These are phyloP conservation scores for Malbranchea zuffiana DNA, from an alignment of 2,329 filamentous ascomycete species.

Conservation along the genomic window DNA sequence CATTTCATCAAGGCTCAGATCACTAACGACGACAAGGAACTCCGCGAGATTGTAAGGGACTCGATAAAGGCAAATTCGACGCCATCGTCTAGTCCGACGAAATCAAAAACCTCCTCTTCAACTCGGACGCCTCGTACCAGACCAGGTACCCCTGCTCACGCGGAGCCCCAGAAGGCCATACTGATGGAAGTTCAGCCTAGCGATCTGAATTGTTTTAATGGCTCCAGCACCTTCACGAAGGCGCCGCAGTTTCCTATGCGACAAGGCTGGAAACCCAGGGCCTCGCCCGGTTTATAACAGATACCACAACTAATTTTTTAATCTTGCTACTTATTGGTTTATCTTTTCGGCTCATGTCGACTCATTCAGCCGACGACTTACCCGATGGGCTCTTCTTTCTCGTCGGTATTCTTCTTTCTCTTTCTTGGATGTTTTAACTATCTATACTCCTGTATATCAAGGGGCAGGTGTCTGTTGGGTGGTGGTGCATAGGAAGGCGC, in stretches of 20 bases:
- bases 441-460: too few relatives aligned
- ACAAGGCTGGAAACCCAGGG: conserved; percentile 13
- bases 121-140: conserved; percentile 12
- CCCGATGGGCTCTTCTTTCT: too few relatives aligned
- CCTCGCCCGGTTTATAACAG: conserved; percentile 10
- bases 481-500: too few relatives aligned
- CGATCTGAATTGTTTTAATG: conserved; percentile 21
- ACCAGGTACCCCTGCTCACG: conserved; percentile 23
- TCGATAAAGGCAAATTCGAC: conserved; percentile 34
- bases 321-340: too few relatives aligned
- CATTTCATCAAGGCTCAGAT: conserved; percentile 79
- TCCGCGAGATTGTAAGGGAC: conserved; percentile 60
- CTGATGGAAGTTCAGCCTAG: conserved; percentile 35
- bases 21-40: conserved; percentile 58
- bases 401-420: too few relatives aligned
- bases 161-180: conserved; percentile 35
- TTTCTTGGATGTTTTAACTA: too few relatives aligned
- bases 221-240: conserved; percentile 4
- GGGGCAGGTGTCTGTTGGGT: too few relatives aligned
- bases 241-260: conserved; percentile 11
- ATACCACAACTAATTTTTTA: background rate
- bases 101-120: conserved; percentile 1
- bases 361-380: too few relatives aligned
- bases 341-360: too few relatives aligned
- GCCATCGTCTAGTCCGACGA: conserved; percentile 14